phyloP scores from a whole-genome alignment of 208 protist genomes.

The Wallacemonas rigidus region DNA sequence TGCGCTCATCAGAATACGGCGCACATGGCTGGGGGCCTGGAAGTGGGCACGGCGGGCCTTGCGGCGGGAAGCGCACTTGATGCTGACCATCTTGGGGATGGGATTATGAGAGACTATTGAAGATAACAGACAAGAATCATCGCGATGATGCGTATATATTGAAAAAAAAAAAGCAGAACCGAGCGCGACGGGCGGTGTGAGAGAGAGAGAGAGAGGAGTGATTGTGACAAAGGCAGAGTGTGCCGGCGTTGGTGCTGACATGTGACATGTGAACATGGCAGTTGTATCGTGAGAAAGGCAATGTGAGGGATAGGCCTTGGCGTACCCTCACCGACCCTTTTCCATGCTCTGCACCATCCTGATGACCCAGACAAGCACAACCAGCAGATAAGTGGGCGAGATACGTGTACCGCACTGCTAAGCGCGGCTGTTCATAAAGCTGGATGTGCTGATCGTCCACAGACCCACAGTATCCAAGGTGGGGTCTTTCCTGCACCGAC shows the following conservation, averaged over 20 bases:
- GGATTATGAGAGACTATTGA: neutral
- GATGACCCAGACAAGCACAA: too few species aligned
- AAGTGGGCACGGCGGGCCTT: slow-evolving; percentile 99
- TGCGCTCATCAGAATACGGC: slow-evolving; percentile 98
- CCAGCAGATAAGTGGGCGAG: too few species aligned
- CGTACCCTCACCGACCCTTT: too few species aligned
- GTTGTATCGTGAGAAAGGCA: neutral
- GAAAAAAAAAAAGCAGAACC: neutral
- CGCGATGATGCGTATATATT: neutral
- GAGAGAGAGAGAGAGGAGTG: neutral
- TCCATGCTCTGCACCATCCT: too few species aligned
- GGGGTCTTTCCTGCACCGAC: neutral
- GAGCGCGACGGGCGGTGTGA: neutral
- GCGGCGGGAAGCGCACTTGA: slow-evolving; percentile 92
- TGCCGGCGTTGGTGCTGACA: too few species aligned
- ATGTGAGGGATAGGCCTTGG: neutral
- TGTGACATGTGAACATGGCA: too few species aligned
- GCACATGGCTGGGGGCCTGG: slow-evolving; percentile 95
- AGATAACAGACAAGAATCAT: neutral
- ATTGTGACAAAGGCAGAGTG: neutral
- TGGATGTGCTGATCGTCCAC: too few species aligned
- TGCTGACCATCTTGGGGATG: slow-evolving; percentile 65
- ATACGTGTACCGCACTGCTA: too few species aligned
- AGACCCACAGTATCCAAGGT: too few species aligned
- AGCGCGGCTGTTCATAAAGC: too few species aligned